Percentiles rank a stretch among this genome's conserved stretches.
phyloP scores from a whole-genome alignment of 202 grass and related monocot genomes.

The Panicum virgatum region DNA sequence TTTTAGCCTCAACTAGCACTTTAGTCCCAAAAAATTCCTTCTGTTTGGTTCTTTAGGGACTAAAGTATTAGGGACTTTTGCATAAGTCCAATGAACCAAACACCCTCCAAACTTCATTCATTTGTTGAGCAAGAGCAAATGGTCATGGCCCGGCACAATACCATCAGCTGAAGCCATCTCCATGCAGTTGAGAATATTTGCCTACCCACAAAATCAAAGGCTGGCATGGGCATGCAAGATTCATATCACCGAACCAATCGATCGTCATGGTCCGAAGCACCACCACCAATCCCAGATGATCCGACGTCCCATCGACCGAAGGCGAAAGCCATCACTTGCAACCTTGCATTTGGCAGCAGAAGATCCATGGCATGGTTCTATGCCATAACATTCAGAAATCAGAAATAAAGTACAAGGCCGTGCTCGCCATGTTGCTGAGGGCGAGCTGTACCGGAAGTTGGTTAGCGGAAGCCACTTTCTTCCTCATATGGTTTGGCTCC shows the following conservation, averaged over 20 bases:
- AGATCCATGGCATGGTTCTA: constrained; percentile 3
- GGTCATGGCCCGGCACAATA: background rate
- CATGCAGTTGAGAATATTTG: background rate
- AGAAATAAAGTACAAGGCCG: background rate
- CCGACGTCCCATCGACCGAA: background rate
- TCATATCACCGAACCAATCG: background rate
- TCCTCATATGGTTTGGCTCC: background rate
- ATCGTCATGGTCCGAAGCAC: background rate
- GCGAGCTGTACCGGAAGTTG: no score
- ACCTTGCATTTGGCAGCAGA: background rate
- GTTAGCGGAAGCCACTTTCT: background rate
- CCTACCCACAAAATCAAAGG: no score
- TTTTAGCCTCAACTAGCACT: no score
- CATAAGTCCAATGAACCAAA: no score
- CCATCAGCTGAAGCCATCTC: background rate
- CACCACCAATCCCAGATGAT: background rate
- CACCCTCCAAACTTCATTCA: background rate
- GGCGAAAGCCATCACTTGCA: background rate
- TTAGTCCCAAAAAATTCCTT: no score
- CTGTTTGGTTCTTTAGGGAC: no score
- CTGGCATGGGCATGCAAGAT: no score
- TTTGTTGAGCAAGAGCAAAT: background rate
- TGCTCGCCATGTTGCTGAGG: constrained; percentile 13
- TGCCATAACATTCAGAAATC: constrained; percentile 29
- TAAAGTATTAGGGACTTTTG: no score